Percentiles rank a stretch among this genome's conserved stretches.
These are phyloP conservation scores for Entomortierella chlamydospora DNA, from an alignment of 192 early-diverging fungal species.

Conservation along the genomic window DNA sequence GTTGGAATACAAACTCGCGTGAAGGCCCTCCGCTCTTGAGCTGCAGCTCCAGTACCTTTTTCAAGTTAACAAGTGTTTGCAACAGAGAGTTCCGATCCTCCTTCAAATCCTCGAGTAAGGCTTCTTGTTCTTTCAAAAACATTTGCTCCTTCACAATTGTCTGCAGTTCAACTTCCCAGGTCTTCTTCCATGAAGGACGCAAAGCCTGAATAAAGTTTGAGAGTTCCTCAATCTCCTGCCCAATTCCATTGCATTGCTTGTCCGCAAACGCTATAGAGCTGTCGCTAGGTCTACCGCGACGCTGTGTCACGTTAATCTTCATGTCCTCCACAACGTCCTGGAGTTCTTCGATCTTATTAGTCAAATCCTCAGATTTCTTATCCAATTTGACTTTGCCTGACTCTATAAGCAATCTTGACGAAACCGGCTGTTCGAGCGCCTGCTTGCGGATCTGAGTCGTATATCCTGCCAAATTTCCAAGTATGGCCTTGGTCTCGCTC, in stretches of 20 bases:
- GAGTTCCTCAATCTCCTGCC: slow-evolving; percentile 64
- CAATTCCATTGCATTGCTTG: slow-evolving; percentile 63
- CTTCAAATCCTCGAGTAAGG: slow-evolving; percentile 72
- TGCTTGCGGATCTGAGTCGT: slow-evolving; percentile 48
- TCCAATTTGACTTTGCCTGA: slow-evolving; percentile 69
- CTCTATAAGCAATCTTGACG: slow-evolving; percentile 65
- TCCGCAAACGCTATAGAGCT: slow-evolving; percentile 64
- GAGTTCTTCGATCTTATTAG: slow-evolving; percentile 69
- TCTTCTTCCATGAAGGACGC: slow-evolving; percentile 80
- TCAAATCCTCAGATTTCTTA: slow-evolving; percentile 60
- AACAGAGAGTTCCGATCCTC: slow-evolving; percentile 71
- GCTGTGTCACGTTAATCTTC: slow-evolving; percentile 78
- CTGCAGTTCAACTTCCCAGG: slow-evolving; percentile 87
- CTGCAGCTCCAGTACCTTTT: slow-evolving; percentile 69
- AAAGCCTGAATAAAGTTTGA: slow-evolving; percentile 69
- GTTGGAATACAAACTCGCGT: slow-evolving; percentile 67
- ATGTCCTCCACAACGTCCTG: slow-evolving; percentile 77
- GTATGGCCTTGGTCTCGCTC: slow-evolving; percentile 53
- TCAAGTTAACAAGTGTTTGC: slow-evolving; percentile 69
- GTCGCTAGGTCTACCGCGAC: slow-evolving; percentile 71
- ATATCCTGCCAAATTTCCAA: slow-evolving; percentile 57
- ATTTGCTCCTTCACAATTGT: slow-evolving; percentile 83
- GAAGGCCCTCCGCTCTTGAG: slow-evolving; percentile 52
- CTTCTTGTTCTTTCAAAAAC: slow-evolving; percentile 84
- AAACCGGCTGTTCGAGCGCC: slow-evolving; percentile 33